Base-by-base conservation (phyloP, 2,329 filamentous ascomycete genomes). In the Exserohilum turcica region DNA sequence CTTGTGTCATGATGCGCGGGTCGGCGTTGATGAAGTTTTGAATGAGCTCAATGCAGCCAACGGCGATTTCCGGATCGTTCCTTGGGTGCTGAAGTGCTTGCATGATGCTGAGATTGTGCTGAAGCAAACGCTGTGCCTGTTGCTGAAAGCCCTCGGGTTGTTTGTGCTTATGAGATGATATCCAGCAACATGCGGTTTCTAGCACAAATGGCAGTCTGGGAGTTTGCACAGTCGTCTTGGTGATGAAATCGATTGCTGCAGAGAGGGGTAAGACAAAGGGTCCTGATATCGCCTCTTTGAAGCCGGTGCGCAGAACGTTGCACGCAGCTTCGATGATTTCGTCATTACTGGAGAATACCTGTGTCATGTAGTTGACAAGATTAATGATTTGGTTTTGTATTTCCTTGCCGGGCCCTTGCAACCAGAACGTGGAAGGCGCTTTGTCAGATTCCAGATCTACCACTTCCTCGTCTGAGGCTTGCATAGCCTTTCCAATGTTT, bases 251-350 rank as follows among this genome's bases (percentile, higher is more conserved):
- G 9, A 86, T 84, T n/a, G 90, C 84, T 58, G 85, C 80, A 0
- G 81, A 76, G 0, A 88, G 80, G 2, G 87, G 82, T 55, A 95
- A 85, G 7, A 92, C 89, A 63, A 94, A 93, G 0, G 90, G 88
- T 0, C 90, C 90, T 3, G 88, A 84, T 21, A 86, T 83, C 0
- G 80, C 82, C 71, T 95, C 91, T 1, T 86, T 86, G 65, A 92
- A 92, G 0, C 91, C 91, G 16, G 86, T 83, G 35, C 86, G 84
- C 43, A 93, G 80, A 42, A 92, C 84, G 52, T 80, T 81, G 74
- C 90, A 94, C 29, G 87, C 85, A 3, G 84, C 80, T 65, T 92
- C 89, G 18, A 88, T 81, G 9, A 91, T 82, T 60, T 92, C 90
- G 18, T 84, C 82, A 52, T 83, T 85, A 2, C 74, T 75, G 3